Conservation (phyloP, 2,329 filamentous ascomycete species). For the Aureobasidium subglaciale region DNA sequence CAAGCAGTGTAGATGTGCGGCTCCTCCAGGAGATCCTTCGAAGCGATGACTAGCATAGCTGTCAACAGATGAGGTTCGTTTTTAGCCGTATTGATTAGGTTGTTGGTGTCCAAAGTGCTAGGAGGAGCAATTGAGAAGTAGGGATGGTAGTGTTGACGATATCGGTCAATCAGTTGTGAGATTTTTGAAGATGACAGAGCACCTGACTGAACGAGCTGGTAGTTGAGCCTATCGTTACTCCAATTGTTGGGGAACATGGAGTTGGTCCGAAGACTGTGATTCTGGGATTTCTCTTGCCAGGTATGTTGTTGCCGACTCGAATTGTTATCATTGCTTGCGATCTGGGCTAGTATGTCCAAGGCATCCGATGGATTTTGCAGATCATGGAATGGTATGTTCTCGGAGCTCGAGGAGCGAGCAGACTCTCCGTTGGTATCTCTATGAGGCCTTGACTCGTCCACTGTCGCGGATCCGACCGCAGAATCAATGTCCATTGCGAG, state of each 20-base stretch:
- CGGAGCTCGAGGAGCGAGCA: conserved; percentile 22
- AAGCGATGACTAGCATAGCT: conserved; percentile 62
- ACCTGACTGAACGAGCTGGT: conserved; percentile 35
- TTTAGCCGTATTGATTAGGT: conserved; percentile 49
- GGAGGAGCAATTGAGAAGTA: conserved; percentile 62
- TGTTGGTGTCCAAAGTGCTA: conserved; percentile 48
- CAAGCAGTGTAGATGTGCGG: conserved; percentile 58
- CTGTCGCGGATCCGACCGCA: conserved; percentile 15
- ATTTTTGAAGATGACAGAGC: conserved; percentile 40
- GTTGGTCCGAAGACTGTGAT: neutral
- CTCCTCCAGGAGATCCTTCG: conserved; percentile 61
- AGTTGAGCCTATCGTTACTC: conserved; percentile 31
- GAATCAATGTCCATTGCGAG: conserved; percentile 25
- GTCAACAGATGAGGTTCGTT: conserved; percentile 62
- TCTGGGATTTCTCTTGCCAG: conserved; percentile 8
- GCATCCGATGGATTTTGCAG: conserved; percentile 45
- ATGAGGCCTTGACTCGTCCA: conserved; percentile 16
- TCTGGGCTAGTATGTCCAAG: conserved; percentile 41
- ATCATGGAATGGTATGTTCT: conserved; percentile 33
- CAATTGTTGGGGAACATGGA: conserved; percentile 2
- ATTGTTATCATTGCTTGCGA: conserved; percentile 32
- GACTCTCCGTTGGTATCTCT: neutral
- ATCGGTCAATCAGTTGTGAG: conserved; percentile 49
- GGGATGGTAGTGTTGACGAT: conserved; percentile 59
- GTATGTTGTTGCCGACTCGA: conserved; percentile 18